Conservation (phyloP, 1,139 yeast species). For the Arxiozyma heterogenica region DNA sequence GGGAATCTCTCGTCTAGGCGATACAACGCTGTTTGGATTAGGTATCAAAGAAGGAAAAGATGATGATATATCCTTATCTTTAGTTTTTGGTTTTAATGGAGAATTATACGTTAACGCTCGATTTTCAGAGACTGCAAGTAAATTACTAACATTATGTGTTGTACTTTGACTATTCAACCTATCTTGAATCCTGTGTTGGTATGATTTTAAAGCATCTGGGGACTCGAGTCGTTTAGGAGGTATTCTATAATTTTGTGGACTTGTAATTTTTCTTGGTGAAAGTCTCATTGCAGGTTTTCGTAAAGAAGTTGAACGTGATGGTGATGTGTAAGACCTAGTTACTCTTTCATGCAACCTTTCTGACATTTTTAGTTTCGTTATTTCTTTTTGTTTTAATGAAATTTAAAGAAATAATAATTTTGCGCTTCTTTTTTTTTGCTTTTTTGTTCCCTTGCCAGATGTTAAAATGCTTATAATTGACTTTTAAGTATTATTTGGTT, state of each 20-base stretch:
- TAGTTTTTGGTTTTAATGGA: conserved; percentile 1
- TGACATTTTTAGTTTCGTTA: neutral
- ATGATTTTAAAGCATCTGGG: neutral
- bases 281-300: conserved; percentile 21
- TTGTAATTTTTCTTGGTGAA: conserved; percentile 8
- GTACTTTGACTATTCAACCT: neutral
- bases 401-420: neutral
- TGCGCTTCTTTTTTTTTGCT: no score
- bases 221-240: conserved; percentile 11
- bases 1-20: neutral
- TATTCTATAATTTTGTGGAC: conserved; percentile 1
- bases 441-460: no score
- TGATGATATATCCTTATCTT: neutral
- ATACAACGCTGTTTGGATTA: neutral
- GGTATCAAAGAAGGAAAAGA: neutral
- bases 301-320: conserved; percentile 15
- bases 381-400: neutral
- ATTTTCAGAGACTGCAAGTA: neutral
- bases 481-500: no score
- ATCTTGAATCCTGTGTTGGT: neutral
- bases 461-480: no score
- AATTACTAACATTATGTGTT: neutral
- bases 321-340: conserved; percentile 11
- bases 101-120: neutral
- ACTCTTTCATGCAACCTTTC: neutral